phyloP scores from a whole-genome alignment of 1,284 basidiomycete genomes.

The Fistulinella cinereoalba region DNA sequence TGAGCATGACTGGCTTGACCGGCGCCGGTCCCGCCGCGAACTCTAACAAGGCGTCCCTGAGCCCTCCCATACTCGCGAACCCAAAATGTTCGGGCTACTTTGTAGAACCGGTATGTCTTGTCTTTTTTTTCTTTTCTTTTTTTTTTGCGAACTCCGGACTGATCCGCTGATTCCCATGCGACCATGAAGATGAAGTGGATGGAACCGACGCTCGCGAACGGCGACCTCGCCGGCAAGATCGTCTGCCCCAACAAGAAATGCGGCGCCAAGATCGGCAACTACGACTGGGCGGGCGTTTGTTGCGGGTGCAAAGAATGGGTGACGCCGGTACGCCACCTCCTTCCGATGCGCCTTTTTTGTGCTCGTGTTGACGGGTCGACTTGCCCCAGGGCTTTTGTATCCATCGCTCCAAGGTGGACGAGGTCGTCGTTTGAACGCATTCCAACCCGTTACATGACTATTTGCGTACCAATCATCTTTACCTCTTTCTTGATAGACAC shows the following conservation, averaged over 20 bases:
- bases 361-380: too few species aligned
- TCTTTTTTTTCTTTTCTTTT: background rate
- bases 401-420: conserved; percentile 86
- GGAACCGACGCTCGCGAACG: conserved; percentile 73
- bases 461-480: too few species aligned
- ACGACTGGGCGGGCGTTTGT: conserved; percentile 94
- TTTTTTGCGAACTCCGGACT: background rate
- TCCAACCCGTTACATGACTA: background rate
- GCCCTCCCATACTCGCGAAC: conserved; percentile 69
- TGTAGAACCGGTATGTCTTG: conserved; percentile 74
- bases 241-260: conserved; percentile 90
- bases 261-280: conserved; percentile 88
- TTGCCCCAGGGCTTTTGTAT: conserved; percentile 79
- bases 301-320: conserved; percentile 93
- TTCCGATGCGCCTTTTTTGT: too few species aligned
- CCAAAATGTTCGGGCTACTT: conserved; percentile 93
- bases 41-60: conserved; percentile 27
- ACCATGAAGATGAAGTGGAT: conserved; percentile 99
- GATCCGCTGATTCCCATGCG: too few species aligned
- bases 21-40: background rate
- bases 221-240: conserved; percentile 84
- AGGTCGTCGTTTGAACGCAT: conserved; percentile 47
- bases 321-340: conserved; percentile 61
- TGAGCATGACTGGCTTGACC: conserved; percentile 28
- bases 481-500: too few species aligned